Evolutionary conservation across 2,329 filamentous ascomycete genomes (phyloP).

Genomic region (Neonectria punicea): DNA sequence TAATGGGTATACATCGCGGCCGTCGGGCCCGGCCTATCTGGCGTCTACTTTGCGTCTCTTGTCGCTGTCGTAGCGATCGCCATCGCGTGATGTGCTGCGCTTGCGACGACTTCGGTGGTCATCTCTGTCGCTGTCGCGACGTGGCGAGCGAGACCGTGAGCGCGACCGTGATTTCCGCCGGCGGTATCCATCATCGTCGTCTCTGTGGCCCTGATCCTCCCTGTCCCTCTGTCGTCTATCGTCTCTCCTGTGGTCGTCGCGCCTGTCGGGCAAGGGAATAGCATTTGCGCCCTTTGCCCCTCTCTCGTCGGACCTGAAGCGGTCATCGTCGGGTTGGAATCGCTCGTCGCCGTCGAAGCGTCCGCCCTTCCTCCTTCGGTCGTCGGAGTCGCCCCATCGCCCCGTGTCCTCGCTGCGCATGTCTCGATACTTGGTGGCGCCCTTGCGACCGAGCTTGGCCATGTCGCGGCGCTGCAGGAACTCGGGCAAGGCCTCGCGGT

Average conservation of each 20-base stretch:
- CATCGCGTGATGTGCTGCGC: conserved; percentile 66
- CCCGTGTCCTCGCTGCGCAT: conserved; percentile 92
- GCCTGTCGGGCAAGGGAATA: conserved; percentile 73
- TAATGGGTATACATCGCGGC: conserved; percentile 35
- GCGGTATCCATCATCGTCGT: conserved; percentile 30
- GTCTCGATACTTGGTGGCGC: conserved; percentile 89
- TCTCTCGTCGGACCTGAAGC: conserved; percentile 54
- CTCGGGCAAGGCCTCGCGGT: conserved; percentile 86
- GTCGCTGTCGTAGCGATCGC: conserved; percentile 65
- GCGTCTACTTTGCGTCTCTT: conserved; percentile 69
- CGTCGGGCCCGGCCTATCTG: conserved; percentile 37
- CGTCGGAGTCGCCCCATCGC: conserved; percentile 76
- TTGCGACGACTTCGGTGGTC: conserved; percentile 63
- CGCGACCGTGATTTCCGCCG: conserved; percentile 47
- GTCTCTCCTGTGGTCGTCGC: conserved; percentile 49
- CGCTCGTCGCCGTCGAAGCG: conserved; percentile 67
- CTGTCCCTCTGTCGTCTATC: conserved; percentile 42
- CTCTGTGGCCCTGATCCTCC: conserved; percentile 43
- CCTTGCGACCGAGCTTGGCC: conserved; percentile 93
- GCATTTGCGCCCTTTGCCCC: conserved; percentile 74
- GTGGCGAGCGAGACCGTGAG: conserved; percentile 66
- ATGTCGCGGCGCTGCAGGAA: conserved; percentile 94
- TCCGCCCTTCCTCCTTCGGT: conserved; percentile 53
- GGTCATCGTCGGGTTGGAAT: conserved; percentile 72
- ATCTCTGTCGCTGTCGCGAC: conserved; percentile 55